Evolutionary conservation across 2,329 filamentous ascomycete species (phyloP), one percentile per base, ranked within the genome.

Genomic region (Cadophora luteo-olivacea): DNA sequence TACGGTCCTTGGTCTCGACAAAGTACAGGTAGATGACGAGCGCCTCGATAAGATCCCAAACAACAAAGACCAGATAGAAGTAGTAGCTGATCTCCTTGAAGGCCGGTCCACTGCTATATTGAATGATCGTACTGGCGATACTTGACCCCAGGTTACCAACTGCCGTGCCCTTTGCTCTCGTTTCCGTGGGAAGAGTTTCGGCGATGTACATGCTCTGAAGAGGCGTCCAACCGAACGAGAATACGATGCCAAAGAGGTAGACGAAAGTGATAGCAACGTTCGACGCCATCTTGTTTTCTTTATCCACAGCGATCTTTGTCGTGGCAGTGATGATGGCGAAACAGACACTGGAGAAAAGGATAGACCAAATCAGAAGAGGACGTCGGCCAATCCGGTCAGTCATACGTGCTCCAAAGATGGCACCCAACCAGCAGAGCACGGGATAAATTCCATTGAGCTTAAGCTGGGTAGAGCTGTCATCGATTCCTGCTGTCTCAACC

Each of bases 1-100:
- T 84, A 16, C 84, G 79, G 36, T 84, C 84, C 75, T 86, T 87
- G 2, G 86, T 88, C 74, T 87, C 85, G 0, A 86, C 85, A 6
- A 87, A 79, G 67, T 80, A 84, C 72, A 84, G 83, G 73, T 81
- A 86, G 5, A 86, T 81, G 74, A 84, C 86, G 3, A 82, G 65
- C 5, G 66, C 68, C 48, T 80, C 71, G 32, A 78, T 55, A 9
- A 74, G 66, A 69, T 77, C 74, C 77, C 76, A 78, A 45, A 71
- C 70, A 5, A 76, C 76, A 67, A 77, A 78, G 48, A 81, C 76
- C 3, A 75, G 60, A 19, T 76, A 75, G 38, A 80, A 75, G 69
- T 81, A 81, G 63, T 78, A 81, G 6, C 73, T 73, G n/a, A 81
- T 75, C 19, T 76, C 75, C 25, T 74, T 61, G 41, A 81, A 78